Percentiles rank a stretch among this genome's conserved stretches.
Evolutionary conservation across 306 rosid species (phyloP).

Genomic region (Luffa acutangula): DNA sequence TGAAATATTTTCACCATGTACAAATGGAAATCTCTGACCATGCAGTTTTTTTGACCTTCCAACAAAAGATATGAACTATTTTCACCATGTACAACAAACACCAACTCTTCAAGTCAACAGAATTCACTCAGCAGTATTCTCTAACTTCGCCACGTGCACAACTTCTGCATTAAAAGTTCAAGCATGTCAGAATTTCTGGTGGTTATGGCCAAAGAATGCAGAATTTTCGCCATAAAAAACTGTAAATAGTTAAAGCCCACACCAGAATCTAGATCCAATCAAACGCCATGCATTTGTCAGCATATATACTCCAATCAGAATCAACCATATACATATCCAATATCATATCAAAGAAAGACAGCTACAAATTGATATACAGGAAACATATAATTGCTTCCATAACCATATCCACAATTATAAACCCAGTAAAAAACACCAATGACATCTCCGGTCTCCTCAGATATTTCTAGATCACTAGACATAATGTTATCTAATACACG

Average conservation of each 20-base stretch:
- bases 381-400: neutral
- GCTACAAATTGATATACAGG: neutral
- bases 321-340: neutral
- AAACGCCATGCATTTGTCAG: neutral
- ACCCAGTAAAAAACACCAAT: neutral
- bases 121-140: neutral
- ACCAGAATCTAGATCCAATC: neutral
- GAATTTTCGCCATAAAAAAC: neutral
- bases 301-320: neutral
- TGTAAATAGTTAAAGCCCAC: neutral
- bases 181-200: neutral
- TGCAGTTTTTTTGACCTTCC: neutral
- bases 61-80: neutral
- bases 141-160: neutral
- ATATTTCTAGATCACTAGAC: too few species aligned
- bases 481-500: too few species aligned
- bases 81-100: slow-evolving; percentile 3
- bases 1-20: neutral
- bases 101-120: neutral
- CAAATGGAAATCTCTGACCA: neutral
- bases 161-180: slow-evolving; percentile 14
- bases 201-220: neutral
- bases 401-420: neutral
- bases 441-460: too few species aligned
- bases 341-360: neutral